phyloP scores from a whole-genome alignment of 116 monocot species.

The Dioscorea cayenensis region DNA sequence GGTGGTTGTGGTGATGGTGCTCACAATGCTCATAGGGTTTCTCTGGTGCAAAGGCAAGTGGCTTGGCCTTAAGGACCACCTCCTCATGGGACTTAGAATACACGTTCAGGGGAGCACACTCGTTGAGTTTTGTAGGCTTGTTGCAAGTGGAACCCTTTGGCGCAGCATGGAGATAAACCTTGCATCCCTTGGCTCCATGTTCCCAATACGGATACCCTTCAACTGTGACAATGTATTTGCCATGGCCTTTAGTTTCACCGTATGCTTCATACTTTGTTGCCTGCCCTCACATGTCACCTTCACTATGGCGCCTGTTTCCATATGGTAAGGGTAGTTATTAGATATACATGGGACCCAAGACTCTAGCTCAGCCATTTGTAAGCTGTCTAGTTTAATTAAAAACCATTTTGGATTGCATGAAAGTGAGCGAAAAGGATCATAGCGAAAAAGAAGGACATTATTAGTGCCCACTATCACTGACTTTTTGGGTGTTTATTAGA shows the following conservation, averaged over 20 bases:
- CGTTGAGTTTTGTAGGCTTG: constrained; percentile 11
- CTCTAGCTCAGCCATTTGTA: too few relatives aligned
- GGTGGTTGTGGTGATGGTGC: constrained; percentile 1
- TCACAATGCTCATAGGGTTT: constrained; percentile 10
- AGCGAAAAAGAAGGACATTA: not conserved
- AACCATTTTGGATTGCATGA: not conserved
- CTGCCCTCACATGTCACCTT: constrained; percentile 24
- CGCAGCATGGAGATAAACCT: constrained; percentile 15
- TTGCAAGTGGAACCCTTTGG: constrained; percentile 21
- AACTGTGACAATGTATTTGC: constrained; percentile 10
- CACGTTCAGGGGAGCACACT: constrained; percentile 5
- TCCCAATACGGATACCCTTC: constrained; percentile 11
- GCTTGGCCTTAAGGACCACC: constrained; percentile 15
- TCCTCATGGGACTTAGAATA: constrained; percentile 6
- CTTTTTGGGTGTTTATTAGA: not conserved
- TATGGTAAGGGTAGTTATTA: not conserved
- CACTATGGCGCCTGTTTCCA: constrained; percentile 14
- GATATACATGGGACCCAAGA: too few relatives aligned
- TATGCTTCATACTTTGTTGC: constrained; percentile 11
- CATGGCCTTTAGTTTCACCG: constrained; percentile 9
- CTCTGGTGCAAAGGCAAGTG: constrained; percentile 12
- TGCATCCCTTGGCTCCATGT: constrained; percentile 12
- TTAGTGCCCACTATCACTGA: not conserved
- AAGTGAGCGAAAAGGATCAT: not conserved
- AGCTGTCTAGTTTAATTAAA: not conserved